Percentiles rank a stretch among this genome's conserved stretches.
Conservation (phyloP, 2,329 filamentous ascomycete genomes). For the Escovopsis sp. region DNA sequence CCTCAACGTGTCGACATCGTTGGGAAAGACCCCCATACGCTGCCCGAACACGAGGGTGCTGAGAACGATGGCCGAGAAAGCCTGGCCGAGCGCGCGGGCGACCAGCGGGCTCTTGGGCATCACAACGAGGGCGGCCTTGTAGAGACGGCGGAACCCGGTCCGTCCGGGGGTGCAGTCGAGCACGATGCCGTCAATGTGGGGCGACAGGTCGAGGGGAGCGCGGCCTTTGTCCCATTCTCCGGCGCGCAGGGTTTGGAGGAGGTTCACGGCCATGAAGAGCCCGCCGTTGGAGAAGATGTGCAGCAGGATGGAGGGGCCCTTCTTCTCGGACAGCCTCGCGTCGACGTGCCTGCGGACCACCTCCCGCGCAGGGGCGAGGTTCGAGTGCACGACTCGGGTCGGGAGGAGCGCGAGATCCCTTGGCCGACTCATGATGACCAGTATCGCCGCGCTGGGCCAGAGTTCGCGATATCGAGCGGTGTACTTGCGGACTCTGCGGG, state of each 20-base stretch:
- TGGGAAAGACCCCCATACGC: background rate
- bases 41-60: background rate
- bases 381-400: background rate
- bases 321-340: background rate
- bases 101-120: background rate
- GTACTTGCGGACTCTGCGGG: constrained; percentile 1
- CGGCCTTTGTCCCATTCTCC: background rate
- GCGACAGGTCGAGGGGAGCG: background rate
- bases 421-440: background rate
- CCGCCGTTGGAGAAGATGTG: constrained; percentile 4
- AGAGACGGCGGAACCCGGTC: constrained; percentile 1
- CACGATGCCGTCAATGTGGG: background rate
- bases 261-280: constrained; percentile 1
- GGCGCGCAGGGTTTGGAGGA: background rate
- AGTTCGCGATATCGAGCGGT: background rate
- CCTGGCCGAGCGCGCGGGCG: background rate
- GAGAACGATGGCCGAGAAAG: background rate
- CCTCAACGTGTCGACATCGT: background rate
- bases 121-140: background rate
- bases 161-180: constrained; percentile 2
- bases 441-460: constrained; percentile 1
- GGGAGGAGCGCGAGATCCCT: background rate
- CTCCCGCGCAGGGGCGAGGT: constrained; percentile 1
- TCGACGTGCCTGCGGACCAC: background rate
- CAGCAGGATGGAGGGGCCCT: background rate